Base-by-base conservation (phyloP, 345 rosid genomes). In the Trapa bicornis region DNA sequence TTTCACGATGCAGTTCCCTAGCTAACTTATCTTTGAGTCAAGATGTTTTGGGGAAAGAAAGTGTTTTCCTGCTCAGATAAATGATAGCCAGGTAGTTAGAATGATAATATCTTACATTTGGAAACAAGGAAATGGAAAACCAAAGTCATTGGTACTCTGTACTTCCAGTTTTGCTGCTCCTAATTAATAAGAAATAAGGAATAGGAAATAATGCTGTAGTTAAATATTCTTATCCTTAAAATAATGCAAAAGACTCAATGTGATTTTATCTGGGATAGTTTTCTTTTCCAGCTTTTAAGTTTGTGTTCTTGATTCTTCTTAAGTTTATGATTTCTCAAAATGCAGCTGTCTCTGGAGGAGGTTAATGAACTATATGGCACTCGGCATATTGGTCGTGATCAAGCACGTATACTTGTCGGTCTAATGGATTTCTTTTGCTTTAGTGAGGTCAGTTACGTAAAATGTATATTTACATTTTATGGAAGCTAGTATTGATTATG, bases 381-480 rank as follows among this genome's bases (percentile, higher is more conserved):
- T 0, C 75, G 99, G 66, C 99, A 86, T 72, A 84, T 94, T 73
- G 97, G 99, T 54, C 91, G 89, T 74, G 88, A 87, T 65, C 99
- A 90, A 78, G 97, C 95, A 1, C 89, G 87, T 52, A 83, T 70
- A n/a, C 87, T 94, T 45, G 95, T 87, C 72, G 97, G 97, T 57
- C 82, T 94, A 80, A 94, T 94, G 99, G 97, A 94, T 81, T 86
- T 90, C 83, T 94, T 94, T 78, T 94, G 99, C 79, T 94, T 94
- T 79, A 94, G 92, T 48, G 97, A 94, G 96, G 97, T 94, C 32
- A 63, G 80, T 81, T 75, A 58, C 13, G 2, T 35, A 11, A 33
- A 35, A n/a, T 63, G 45, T 61, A 37, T 35, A 17, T 61, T 36
- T 35, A 61, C 38, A 22, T 5, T 35, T 61, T 37, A 36, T 36